A percentile compares a stretch with the other conserved stretches of the same genome.
phyloP scores from a whole-genome alignment of 2,329 filamentous ascomycete genomes.

The Fusarium temperatum region DNA sequence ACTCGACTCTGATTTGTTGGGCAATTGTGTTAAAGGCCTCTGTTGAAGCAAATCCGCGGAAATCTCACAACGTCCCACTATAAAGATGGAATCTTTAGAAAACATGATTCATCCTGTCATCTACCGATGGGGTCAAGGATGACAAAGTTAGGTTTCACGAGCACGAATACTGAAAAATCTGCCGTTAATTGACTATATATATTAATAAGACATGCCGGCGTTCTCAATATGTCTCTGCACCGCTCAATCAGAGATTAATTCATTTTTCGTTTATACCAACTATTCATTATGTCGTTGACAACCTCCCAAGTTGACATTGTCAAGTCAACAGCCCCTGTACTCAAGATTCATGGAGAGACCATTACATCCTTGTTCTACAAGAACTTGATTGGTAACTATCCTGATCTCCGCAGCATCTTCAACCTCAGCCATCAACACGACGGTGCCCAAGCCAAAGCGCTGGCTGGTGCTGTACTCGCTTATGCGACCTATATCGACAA shows the following conservation, averaged over 20 bases:
- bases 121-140: not conserved
- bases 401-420: constrained; percentile 72
- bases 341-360: constrained; percentile 64
- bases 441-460: constrained; percentile 37
- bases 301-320: not conserved
- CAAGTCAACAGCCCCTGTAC: constrained; percentile 1
- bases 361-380: constrained; percentile 75
- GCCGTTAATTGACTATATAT: not conserved
- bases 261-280: not conserved
- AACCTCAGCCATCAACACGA: constrained; percentile 53
- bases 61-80: not conserved
- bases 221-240: no score
- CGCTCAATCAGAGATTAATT: no score
- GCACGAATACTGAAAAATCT: not conserved
- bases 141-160: not conserved
- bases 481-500: not conserved
- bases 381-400: constrained; percentile 69
- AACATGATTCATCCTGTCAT: not conserved
- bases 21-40: not conserved
- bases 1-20: not conserved
- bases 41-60: not conserved
- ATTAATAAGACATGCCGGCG: not conserved
- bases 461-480: constrained; percentile 58
- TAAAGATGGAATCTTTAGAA: not conserved
- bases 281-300: not conserved